A percentile compares a stretch with the other conserved stretches of the same genome.
Evolutionary conservation across 257 asterid species (phyloP).

Genomic region (Gardenia jasminoides): DNA sequence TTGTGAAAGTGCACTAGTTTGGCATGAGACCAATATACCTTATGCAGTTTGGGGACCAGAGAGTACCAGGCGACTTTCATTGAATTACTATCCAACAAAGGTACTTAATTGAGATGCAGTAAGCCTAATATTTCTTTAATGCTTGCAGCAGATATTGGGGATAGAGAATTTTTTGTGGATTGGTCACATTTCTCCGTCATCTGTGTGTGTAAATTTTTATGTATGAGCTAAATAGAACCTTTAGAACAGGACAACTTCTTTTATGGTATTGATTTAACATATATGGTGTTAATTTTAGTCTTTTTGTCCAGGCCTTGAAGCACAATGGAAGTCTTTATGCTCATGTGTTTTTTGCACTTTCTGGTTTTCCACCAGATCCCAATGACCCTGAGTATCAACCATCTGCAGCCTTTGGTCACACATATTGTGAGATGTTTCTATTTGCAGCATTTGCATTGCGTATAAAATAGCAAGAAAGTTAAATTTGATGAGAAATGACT

Average conservation of each 20-base stretch:
- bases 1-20: slow-evolving; percentile 72
- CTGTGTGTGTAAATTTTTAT: neutral
- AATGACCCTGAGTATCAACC: slow-evolving; percentile 91
- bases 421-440: slow-evolving; percentile 52
- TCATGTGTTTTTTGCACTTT: slow-evolving; percentile 88
- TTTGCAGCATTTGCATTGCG: neutral
- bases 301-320: slow-evolving; percentile 61
- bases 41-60: slow-evolving; percentile 91
- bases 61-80: slow-evolving; percentile 66
- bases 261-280: neutral
- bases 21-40: slow-evolving; percentile 96
- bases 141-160: neutral
- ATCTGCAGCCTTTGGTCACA: slow-evolving; percentile 76
- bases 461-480: neutral
- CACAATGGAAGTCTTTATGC: slow-evolving; percentile 90
- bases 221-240: neutral
- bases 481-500: slow-evolving; percentile 18
- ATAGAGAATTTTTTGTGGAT: neutral
- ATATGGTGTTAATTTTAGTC: slow-evolving; percentile 11
- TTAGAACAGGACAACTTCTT: neutral
- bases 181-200: neutral
- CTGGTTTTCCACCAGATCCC: slow-evolving; percentile 90
- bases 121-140: neutral
- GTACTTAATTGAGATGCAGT: slow-evolving; percentile 29
- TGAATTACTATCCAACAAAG: slow-evolving; percentile 82